phyloP scores from a whole-genome alignment of 257 asterid genomes.

The Solanum arcanum region DNA sequence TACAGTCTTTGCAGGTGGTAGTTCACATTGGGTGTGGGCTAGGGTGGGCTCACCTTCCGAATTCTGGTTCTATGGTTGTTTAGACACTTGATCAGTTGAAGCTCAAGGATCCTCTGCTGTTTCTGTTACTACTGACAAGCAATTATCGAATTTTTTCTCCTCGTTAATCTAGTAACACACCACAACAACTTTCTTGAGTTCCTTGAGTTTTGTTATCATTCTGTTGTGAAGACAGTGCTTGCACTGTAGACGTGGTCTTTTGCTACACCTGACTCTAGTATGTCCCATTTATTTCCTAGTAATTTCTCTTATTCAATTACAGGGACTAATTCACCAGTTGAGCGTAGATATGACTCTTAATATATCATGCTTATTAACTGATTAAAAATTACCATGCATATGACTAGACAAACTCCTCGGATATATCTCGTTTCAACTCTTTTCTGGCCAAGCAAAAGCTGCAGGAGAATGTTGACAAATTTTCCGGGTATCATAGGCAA shows the following conservation, averaged over 20 bases:
- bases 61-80: too few relatives aligned
- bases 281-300: background rate
- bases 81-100: background rate
- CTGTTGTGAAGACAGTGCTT: background rate
- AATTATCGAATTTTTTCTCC: background rate
- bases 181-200: background rate
- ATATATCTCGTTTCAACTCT: too few relatives aligned
- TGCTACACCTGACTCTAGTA: background rate
- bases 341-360: too few relatives aligned
- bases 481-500: too few relatives aligned
- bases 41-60: too few relatives aligned
- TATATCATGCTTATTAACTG: too few relatives aligned
- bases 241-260: background rate
- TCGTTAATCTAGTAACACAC: background rate
- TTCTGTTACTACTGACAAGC: background rate
- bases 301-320: background rate
- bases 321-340: background rate
- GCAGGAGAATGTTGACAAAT: too few relatives aligned
- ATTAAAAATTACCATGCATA: too few relatives aligned
- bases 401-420: too few relatives aligned
- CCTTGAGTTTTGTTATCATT: background rate
- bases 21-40: too few relatives aligned
- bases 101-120: background rate
- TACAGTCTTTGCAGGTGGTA: too few relatives aligned
- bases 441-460: too few relatives aligned